Evolutionary conservation across 164 flowering plant genomes (phyloP).

Genomic region (Kingdonia uniflora): DNA sequence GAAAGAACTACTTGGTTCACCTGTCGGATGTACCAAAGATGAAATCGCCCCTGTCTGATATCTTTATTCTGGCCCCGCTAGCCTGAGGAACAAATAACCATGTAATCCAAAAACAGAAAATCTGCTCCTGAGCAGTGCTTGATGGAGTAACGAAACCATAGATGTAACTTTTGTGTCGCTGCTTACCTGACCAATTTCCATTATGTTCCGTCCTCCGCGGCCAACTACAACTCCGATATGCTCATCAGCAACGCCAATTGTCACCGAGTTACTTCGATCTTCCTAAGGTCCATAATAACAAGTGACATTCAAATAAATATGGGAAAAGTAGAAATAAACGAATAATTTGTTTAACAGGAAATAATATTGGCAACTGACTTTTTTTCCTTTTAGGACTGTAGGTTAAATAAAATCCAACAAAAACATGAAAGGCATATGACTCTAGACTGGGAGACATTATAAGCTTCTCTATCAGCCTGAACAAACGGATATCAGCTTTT

Average conservation of each 20-base stretch:
- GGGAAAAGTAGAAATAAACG: no score
- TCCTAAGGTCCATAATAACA: conserved; percentile 34
- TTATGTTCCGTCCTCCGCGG: conserved; percentile 84
- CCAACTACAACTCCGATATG: conserved; percentile 93
- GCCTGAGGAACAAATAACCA: conserved; percentile 36
- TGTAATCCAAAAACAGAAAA: background rate
- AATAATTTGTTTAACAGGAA: no score
- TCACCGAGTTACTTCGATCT: conserved; percentile 54
- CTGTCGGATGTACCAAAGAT: conserved; percentile 84
- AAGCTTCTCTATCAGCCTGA: no score
- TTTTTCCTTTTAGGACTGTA: no score
- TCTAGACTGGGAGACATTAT: no score
- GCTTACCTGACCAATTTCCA: conserved; percentile 82
- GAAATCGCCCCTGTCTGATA: conserved; percentile 96
- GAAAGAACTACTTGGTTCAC: conserved; percentile 20
- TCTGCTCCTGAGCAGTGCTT: background rate
- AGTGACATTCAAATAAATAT: background rate
- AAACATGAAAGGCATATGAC: no score
- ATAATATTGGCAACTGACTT: no score
- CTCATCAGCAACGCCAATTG: conserved; percentile 85
- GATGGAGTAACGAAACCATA: conserved; percentile 1
- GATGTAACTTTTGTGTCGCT: background rate
- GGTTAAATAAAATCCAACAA: no score
- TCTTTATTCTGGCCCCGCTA: conserved; percentile 91
- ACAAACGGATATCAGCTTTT: no score